These are phyloP conservation scores for Polychaeton citri DNA, from an alignment of 2,329 filamentous ascomycete species.

Conservation along the genomic window DNA sequence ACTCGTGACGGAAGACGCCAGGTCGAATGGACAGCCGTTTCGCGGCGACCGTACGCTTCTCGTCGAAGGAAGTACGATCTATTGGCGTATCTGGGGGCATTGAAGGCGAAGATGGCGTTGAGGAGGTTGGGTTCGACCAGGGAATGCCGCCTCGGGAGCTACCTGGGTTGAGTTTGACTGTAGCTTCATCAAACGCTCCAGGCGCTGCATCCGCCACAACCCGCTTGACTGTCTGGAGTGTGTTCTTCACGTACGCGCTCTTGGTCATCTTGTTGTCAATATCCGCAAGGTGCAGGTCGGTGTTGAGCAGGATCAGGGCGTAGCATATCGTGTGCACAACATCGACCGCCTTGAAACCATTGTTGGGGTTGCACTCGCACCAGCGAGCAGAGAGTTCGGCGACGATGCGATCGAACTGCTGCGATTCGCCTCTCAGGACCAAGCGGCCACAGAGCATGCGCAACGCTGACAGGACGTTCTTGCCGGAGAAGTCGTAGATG, in stretches of 20 bases:
- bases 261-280: conserved; percentile 96
- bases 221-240: conserved; percentile 74
- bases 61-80: conserved; percentile 20
- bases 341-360: conserved; percentile 87
- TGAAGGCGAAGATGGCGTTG: conserved; percentile 1
- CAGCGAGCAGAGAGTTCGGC: conserved; percentile 80
- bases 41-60: conserved; percentile 11
- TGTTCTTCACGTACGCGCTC: conserved; percentile 90
- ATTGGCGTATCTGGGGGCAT: conserved; percentile 3
- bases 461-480: conserved; percentile 67
- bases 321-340: conserved; percentile 97
- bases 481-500: conserved; percentile 70
- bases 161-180: not conserved
- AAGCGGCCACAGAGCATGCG: conserved; percentile 71
- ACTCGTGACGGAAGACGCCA: conserved; percentile 19
- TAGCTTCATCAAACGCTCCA: conserved; percentile 43
- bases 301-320: conserved; percentile 88
- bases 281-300: conserved; percentile 86
- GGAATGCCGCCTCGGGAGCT: not conserved
- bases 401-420: conserved; percentile 90
- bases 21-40: conserved; percentile 32
- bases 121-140: not conserved
- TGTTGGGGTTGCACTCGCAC: conserved; percentile 84
- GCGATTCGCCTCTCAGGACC: conserved; percentile 78
- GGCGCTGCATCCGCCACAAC: conserved; percentile 61